Evolutionary conservation across 75 land plant species (phyloP), one percentile per base, ranked within the genome.

Genomic region (Cryptomeria japonica): DNA sequence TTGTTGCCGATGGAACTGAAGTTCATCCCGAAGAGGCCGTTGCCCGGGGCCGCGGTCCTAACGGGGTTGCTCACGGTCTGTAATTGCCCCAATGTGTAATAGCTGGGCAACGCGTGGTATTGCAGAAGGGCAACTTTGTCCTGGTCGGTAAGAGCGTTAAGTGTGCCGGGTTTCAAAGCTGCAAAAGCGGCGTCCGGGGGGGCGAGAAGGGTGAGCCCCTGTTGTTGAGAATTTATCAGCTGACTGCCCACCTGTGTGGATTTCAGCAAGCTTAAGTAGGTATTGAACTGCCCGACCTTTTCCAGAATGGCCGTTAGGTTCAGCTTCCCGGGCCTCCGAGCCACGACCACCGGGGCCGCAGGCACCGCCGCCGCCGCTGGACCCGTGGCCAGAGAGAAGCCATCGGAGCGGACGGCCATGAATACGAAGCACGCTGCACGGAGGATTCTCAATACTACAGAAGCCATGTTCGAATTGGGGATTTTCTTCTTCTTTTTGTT

Each of bases 111-210:
- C 25, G 91, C 86, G 83, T 96, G 97, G 87, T 91, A 96, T 85
- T 94, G 97, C 39, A 96, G 42, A 15, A 95, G 90, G 42, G 87
- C 36, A 12, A 88, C 92, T 84, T 93, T 94, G 86, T 96, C 87
- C 68, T 94, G 87, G 72, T 94, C 94, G 39, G 85, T 90, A 19
- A 96, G 90, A 22, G 92, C 84, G 86, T 93, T 93, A 31, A 96
- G 90, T 13, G 95, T 91, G 13, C 96, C 96, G 22, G 93, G 9
- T 15, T 88, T 87, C 64, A 96, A 93, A 31, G 80, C 55, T 4
- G 92, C 83, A 89, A 96, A 95, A 87, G 97, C 96, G 14, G 90
- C 93, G 83, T 96, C 97, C 12, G 93, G 86, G 0, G 97, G 97
- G 0, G 97, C 97, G 41, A 96, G 93, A 0, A 96, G n/a, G 42